Evolutionary conservation across 2,329 filamentous ascomycete genomes (phyloP), one percentile per base, ranked within the genome.

Genomic region (Zasmidium angulare): DNA sequence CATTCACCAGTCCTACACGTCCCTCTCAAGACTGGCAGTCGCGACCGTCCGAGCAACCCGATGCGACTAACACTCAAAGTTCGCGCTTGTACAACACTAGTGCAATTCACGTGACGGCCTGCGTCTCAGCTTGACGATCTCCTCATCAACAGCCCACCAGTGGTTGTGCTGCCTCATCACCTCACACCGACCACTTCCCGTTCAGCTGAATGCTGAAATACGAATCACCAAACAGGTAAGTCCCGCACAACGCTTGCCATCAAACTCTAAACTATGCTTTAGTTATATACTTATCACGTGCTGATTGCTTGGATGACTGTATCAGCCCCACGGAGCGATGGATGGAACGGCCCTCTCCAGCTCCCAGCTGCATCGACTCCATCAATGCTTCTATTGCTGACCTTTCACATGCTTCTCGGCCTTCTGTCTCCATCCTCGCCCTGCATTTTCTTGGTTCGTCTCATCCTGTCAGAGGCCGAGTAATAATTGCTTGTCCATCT

Each of bases 61-160:
- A 29, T 19, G 17, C 29, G 22, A 50, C 49, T 9, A 23, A 11
- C 20, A 26, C 21, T n/a, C 47, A 50, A 29, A 22, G 49, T 50
- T 50, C 49, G 17, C 49, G 49, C 49, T 50, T 50, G 36, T 17
- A 26, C 6, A 10, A 10, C 9, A 26, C 49, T 50, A 50, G 49
- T 22, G 49, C 23, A 17, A 50, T 3, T 50, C 23, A 29, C 46
- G 31, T 26, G 29, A 23, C 20, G 12, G 24, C 51, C 4, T 47
- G 52, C 24, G 22, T n/a, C 31, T 56, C 55, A 46, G 55, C 48
- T 56, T 23, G 48, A 56, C 47, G 26, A 51, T 50, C 29, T 24
- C 54, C 23, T 23, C 20, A 43, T 31, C 49, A 51, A 52, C 49
- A 31, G 12, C 26, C 19, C 7, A 10, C 36, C 36, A 43, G 12